Evolutionary conservation across 805 yeast genomes (phyloP), one percentile per base, ranked within the genome.

Genomic region (Yamadazyma olivae): DNA sequence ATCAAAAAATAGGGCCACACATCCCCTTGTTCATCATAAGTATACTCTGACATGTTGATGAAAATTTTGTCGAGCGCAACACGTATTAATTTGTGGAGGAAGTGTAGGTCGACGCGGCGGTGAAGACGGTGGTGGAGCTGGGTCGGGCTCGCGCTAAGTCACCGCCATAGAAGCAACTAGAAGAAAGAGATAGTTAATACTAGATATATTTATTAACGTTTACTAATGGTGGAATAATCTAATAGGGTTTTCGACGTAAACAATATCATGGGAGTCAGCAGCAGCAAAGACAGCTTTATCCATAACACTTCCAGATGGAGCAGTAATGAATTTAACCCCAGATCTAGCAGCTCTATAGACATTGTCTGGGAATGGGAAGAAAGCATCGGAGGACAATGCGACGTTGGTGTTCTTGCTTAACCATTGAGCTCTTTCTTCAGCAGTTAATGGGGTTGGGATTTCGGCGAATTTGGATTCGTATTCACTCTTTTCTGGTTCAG

Each of bases 331-430:
- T 66, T 87, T 88, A 52, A 90, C 99, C 62, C 99, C 99, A 14
- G 95, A 83, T 74, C 86, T 81, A 35, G 81, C 96, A 47, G 98
- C 98, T 65, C 99, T 81, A 79, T 91, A 89, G 51, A 93, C 96
- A 59, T 93, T 93, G 67, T 93, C 99, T 49, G 98, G 93, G 93
- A 93, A 93, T 68, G 99, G 99, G 95, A 93, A 93, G 80, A 93
- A 93, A 19, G 99, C 99, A 61, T 93, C 99, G 3, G 97, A 89
- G 13, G 96, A 83, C 51, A 90, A 74, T 9, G 98, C 89, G 39
- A 93, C 99, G 52, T 86, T 81, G 41, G 71, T 77, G 62, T 89
- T 75, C 70, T 89, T 79, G 44, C 68, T 53, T 48, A 83, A 67
- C 98, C 98, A 93, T 53, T 85, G 95, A 46, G 71, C 69, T 67